Percentiles rank a stretch among this genome's conserved stretches.
phyloP scores from a whole-genome alignment of 108 stramenopile species.

The Skeletonema tropicum region DNA sequence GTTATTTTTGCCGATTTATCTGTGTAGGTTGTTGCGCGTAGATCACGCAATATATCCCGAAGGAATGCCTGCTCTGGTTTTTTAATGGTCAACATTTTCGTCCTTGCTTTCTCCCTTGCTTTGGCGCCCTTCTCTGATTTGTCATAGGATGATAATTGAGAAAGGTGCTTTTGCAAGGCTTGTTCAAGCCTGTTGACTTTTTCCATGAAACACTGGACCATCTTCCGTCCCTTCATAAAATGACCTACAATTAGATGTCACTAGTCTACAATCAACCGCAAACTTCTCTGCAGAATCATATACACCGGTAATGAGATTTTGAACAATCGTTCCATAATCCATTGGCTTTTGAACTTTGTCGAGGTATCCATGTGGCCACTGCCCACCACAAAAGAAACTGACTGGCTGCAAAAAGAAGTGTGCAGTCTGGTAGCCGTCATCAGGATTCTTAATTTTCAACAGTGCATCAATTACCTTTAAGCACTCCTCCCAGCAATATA shows the following conservation, averaged over 20 bases:
- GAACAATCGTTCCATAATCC: conserved; percentile 78
- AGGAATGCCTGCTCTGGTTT: conserved; percentile 68
- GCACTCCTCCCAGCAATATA: conserved; percentile 86
- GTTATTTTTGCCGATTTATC: conserved; percentile 80
- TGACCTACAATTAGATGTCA: conserved; percentile 69
- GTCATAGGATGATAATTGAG: conserved; percentile 58
- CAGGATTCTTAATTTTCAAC: conserved; percentile 68
- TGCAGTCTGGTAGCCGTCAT: conserved; percentile 71
- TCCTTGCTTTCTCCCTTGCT: conserved; percentile 43
- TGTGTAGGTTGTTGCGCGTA: conserved; percentile 69
- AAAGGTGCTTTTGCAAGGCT: conserved; percentile 59
- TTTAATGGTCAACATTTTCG: conserved; percentile 39
- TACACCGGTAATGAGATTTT: conserved; percentile 68
- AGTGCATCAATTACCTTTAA: conserved; percentile 63
- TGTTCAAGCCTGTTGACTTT: conserved; percentile 67
- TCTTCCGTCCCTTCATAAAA: conserved; percentile 70
- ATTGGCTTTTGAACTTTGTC: conserved; percentile 70
- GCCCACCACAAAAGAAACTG: conserved; percentile 66
- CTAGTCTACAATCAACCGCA: conserved; percentile 71
- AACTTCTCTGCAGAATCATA: conserved; percentile 64
- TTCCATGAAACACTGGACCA: conserved; percentile 56
- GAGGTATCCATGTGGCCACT: conserved; percentile 68
- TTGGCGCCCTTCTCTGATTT: conserved; percentile 50
- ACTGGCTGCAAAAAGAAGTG: conserved; percentile 83
- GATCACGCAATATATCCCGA: conserved; percentile 56